Conservation (phyloP, 176 grass and related monocot species). For the Bonia amplexicaulis region DNA sequence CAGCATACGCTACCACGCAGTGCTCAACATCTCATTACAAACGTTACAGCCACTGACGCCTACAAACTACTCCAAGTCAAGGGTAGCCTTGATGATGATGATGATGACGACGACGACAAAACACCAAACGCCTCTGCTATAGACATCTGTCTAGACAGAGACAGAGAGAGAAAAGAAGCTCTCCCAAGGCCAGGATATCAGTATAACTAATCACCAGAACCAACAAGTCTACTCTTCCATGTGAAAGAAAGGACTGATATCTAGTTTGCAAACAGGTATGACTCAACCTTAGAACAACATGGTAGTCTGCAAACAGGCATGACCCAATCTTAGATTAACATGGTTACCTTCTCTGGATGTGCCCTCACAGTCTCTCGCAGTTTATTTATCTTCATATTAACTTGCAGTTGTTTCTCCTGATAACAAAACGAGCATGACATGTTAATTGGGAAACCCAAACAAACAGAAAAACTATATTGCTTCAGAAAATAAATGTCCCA, state of each 20-base stretch:
- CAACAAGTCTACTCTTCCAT: background rate
- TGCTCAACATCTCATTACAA: too few relatives aligned
- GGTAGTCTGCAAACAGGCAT: background rate
- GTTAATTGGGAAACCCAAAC: conserved; percentile 3
- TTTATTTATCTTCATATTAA: conserved; percentile 97
- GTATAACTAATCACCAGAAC: background rate
- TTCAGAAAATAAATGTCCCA: background rate
- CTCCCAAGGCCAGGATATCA: background rate
- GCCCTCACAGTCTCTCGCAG: conserved; percentile 86
- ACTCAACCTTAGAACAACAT: background rate
- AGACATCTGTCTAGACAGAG: conserved; percentile 22
- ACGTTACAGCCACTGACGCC: too few relatives aligned
- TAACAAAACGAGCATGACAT: conserved; percentile 1
- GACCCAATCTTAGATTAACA: background rate
- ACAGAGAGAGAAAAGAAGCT: background rate
- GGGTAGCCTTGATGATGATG: too few relatives aligned
- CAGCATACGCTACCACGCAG: too few relatives aligned
- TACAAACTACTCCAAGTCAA: too few relatives aligned
- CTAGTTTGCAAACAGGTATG: background rate
- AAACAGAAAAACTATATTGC: background rate
- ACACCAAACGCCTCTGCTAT: conserved; percentile 26
- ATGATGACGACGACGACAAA: too few relatives aligned
- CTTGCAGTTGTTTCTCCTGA: conserved; percentile 92
- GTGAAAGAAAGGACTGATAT: background rate
- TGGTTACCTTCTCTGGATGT: conserved; percentile 72